Base-by-base conservation (phyloP, 768 basidiomycete species). In the Epithele typhae region DNA sequence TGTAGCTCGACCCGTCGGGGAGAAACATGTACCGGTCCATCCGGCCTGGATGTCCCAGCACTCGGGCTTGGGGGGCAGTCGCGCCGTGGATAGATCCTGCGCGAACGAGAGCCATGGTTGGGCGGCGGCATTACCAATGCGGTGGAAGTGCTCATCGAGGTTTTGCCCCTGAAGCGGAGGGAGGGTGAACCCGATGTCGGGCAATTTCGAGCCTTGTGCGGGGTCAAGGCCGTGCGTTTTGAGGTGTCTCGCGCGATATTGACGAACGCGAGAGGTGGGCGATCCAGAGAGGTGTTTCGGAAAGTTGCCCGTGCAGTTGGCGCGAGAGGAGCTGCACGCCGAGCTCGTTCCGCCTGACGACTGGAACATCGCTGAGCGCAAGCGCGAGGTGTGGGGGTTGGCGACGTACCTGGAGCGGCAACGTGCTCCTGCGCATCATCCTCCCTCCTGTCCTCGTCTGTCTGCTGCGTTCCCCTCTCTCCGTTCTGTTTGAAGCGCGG, bases 271-370 rank as follows among this genome's bases (percentile, higher is more conserved):
- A 68, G 51, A 0, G 80, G 70, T 14, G 91, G 84, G 1, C 75
- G 49, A 3, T 82, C 83, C 45, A 88, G 83, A 6, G 78, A 70
- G 38, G 73, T 67, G 58, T 84, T 77, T 47, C 74, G 78, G 65
- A 97, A 96, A 95, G 77, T 59, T 96, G 94, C 4, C 70, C 62
- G 63, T 93, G 92, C 6, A 96, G 67, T n/a, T 71, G 70, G 8
- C 80, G 77, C 14, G 92, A 88, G 43, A 98, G 79, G 45, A 96
- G 79, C 61, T 98, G 94, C 6, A 97, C 93, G n/a, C 94, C 94
- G 34, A 92, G 73, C 50, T 86, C 80, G 60, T 96, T 97, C 44
- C 91, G 77, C 62, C 82, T 80, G 49, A 74, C 82, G 82, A 25
- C 49, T 38, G 46, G 15, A 5, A 9, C 30, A 32, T 32, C 30